A percentile compares a stretch with the other conserved stretches of the same genome.
These are phyloP conservation scores for Metschnikowia kunwiensis DNA, from an alignment of 805 yeast species.

Conservation along the genomic window DNA sequence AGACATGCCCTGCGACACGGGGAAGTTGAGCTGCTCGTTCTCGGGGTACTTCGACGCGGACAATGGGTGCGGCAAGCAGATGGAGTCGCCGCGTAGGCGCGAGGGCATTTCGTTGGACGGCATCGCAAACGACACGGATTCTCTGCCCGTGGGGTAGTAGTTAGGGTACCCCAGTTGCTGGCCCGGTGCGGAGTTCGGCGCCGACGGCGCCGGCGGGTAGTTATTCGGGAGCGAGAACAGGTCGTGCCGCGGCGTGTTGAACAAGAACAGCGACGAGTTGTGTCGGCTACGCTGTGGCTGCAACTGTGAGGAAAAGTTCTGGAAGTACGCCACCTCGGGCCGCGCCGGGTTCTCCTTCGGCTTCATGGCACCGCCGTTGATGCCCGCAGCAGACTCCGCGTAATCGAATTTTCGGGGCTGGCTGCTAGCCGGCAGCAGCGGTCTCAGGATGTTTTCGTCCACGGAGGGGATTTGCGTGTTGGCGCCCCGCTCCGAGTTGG, in stretches of 20 bases:
- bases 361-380: constrained; percentile 1
- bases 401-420: constrained; percentile 18
- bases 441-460: constrained; percentile 10
- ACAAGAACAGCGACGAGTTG: constrained; percentile 20
- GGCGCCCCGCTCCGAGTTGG: constrained; percentile 4
- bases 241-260: constrained; percentile 30
- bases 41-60: constrained; percentile 9
- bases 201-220: constrained; percentile 16
- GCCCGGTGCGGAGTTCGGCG: constrained; percentile 3
- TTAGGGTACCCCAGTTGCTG: constrained; percentile 15
- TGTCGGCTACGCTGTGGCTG: constrained; percentile 13
- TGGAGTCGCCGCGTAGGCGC: constrained; percentile 38
- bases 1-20: constrained; percentile 5
- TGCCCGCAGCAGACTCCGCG: constrained; percentile 5
- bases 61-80: constrained; percentile 38
- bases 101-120: constrained; percentile 11
- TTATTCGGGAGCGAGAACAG: constrained; percentile 27
- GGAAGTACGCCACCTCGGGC: constrained; percentile 10
- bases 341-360: constrained; percentile 12
- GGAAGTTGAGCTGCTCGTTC: constrained; percentile 2
- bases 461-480: constrained; percentile 4
- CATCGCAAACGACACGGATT: constrained; percentile 12
- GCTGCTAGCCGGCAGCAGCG: constrained; percentile 14
- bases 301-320: constrained; percentile 6
- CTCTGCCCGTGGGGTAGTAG: constrained; percentile 20